Evolutionary conservation across 306 rosid species (phyloP), one percentile per base, ranked within the genome.

Genomic region (Quercus aquifolioides): DNA sequence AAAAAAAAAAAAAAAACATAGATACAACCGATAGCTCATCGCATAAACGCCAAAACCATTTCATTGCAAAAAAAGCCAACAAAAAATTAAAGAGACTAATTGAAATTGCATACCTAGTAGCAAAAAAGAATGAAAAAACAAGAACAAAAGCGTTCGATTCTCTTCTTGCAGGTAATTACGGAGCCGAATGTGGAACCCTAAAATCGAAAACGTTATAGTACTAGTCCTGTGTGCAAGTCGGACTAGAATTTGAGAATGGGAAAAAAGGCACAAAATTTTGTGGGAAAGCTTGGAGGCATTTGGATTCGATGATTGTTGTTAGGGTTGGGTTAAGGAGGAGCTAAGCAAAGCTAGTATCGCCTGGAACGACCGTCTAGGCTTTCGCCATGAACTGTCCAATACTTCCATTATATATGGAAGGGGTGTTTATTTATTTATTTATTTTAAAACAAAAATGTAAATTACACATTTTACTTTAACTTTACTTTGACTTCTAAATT

Each of bases 91-190:
- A 54, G 23, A 74, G 12, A 55, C 31, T 20, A 30, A 13, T 33
- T 11, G 80, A 30, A 63, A 43, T 17, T 21, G 25, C 73, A 21
- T 68, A 83, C 86, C 86, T 31, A 55, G 59, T 2, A 15, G 71
- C 43, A 41, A 26, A 64, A 65, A 38, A 17, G 41, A 15, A 30
- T 15, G 21, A 41, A 41, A 8, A 41, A 41, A 41, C 12, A 41
- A 41, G 46, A 2, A 41, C 46, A 41, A 41, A 43, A 21, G 54
- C 28, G 21, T 43, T 33, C 75, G 52, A 54, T 54, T 30, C 18
- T 35, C 52, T 33, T 67, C 51, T 19, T 18, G 1, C 17, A 18
- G 55, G 4, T 73, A 11, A 21, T 19, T 9, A 5, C 21, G 28
- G 18, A 25, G 33, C 28, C 3, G 41, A 51, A 60, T 71, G 52